Base-by-base conservation (phyloP, 495 filamentous ascomycete species). In the Chaetomidium leptoderma region DNA sequence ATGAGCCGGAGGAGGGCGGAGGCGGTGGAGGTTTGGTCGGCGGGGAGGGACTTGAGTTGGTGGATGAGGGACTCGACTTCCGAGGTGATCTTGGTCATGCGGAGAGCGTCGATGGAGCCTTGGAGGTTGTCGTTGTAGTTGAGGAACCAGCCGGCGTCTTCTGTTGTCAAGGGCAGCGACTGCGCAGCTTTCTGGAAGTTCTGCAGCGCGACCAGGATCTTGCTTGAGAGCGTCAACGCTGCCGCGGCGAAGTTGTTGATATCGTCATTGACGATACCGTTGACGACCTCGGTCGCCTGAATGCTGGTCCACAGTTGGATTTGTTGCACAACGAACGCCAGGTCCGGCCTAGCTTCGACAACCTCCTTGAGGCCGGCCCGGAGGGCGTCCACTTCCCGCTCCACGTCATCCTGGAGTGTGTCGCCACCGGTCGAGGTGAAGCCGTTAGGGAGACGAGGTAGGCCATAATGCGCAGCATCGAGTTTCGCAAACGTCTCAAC, bases 131-230 rank as follows among this genome's bases (percentile, higher is more conserved):
- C 76, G 46, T 85, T 83, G 60, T 83, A 81, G 21, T 76, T 77
- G 3, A 84, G 67, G 37, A 93, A 64, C 79, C 87, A 88, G n/a
- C 77, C 76, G 6, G 72, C 65, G 24, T 87, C 84, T 23, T 86
- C 82, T 21, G 78, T 69, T 2, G 81, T 81, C 17, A 68, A 57
- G 8, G 86, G 81, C 6, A 69, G 71, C 1, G 58, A 61, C 29
- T 62, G 49, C 14, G 69, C 64, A 1, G 67, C 60, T 49, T 81
- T 82, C 49, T 83, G 82, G 63, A 90, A 78, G 59, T 84, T 80
- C 59, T 95, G 89, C 13, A 92, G 75, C 24, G 86, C 84, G 40
- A 91, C 83, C 6, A 92, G 81, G 40, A 91, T 81, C 47, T 81
- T 81, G 70, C 68, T 79, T 10, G 85, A 76, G n/a, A 90, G 67